phyloP scores from a whole-genome alignment of 305 asterid species.

The Fraxinus baroniana region DNA sequence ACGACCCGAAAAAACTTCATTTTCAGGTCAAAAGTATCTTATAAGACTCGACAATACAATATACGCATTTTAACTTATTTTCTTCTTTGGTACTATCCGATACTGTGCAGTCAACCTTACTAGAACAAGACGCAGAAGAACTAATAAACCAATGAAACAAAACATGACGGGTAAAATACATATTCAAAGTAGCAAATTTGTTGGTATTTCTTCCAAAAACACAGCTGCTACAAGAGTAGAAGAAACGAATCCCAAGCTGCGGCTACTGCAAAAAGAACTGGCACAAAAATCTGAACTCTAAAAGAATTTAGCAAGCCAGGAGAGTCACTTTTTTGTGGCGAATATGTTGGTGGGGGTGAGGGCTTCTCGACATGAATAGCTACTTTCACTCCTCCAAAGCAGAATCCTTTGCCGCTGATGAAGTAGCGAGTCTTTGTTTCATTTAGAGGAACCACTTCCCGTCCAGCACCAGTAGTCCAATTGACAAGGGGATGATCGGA shows the following conservation, averaged over 20 bases:
- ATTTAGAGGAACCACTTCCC: constrained; percentile 84
- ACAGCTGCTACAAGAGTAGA: constrained; percentile 37
- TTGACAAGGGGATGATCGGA: constrained; percentile 59
- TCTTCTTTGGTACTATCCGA: too few species aligned
- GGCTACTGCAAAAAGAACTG: constrained; percentile 59
- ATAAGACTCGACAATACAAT: too few species aligned
- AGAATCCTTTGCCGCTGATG: constrained; percentile 73
- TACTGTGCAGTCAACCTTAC: too few species aligned
- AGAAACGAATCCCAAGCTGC: constrained; percentile 66
- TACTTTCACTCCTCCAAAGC: constrained; percentile 72
- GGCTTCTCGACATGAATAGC: constrained; percentile 51
- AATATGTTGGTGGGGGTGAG: constrained; percentile 63
- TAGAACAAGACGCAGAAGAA: too few species aligned
- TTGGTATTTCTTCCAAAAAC: neutral
- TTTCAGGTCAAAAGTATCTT: constrained; percentile 15
- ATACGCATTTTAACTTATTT: too few species aligned
- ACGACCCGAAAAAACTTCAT: neutral
- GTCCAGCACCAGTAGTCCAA: constrained; percentile 76
- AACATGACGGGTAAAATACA: constrained; percentile 19
- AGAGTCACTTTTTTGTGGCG: constrained; percentile 40
- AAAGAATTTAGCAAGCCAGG: constrained; percentile 31
- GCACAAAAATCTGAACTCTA: constrained; percentile 43
- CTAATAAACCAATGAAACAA: neutral
- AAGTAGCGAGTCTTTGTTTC: constrained; percentile 58
- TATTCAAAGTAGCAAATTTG: neutral